Evolutionary conservation across 2,329 filamentous ascomycete genomes (phyloP), one percentile per base, ranked within the genome.

Genomic region (Geosmithia flava): DNA sequence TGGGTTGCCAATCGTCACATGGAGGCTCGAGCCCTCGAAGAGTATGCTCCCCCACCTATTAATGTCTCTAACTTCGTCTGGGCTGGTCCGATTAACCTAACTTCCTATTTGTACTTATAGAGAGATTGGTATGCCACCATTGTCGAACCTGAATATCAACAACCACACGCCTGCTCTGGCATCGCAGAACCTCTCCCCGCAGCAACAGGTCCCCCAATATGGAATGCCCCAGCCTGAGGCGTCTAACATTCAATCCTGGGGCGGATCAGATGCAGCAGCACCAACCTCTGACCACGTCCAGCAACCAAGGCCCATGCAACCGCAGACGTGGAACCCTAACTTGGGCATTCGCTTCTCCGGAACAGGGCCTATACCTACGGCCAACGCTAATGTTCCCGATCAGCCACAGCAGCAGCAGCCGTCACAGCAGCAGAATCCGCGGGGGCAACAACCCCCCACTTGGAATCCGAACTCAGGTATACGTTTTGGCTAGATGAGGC

Each of bases 1-100:
- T 97, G 94, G 73, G 85, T 85, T 1, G 83, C 89, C 27, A 80
- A 88, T 59, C 75, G 93, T 47, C 78, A 89, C 46, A 79, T 84
- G 53, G 91, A 97, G 56, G 89, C 89, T 0, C 78, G 82, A 54
- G 78, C 80, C 48, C 63, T 95, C 33, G 89, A 95, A 64, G 76
- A 79, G 83, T 88, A 68, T 57, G 80, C 64, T 11, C 2, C 15
- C 15, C 13, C 7, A 11, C 29, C 15, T 16, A 7, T 29, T 42
- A n/a, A 20, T 41, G 47, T 13, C 11, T 6, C 0, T 37, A 3
- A 19, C 20, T 42, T 13, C 8, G 10, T 42, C n/a, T 3, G 7
- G 17, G 3, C 15, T 42, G 10, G 19, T 3, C n/a, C 45, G 16
- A 46, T 48, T n/a, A 49, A 13, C 27, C 41, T 19, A 16, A 44